Evolutionary conservation across 2,329 filamentous ascomycete species (phyloP).

Genomic region (Fonsecaea pedrosoi): DNA sequence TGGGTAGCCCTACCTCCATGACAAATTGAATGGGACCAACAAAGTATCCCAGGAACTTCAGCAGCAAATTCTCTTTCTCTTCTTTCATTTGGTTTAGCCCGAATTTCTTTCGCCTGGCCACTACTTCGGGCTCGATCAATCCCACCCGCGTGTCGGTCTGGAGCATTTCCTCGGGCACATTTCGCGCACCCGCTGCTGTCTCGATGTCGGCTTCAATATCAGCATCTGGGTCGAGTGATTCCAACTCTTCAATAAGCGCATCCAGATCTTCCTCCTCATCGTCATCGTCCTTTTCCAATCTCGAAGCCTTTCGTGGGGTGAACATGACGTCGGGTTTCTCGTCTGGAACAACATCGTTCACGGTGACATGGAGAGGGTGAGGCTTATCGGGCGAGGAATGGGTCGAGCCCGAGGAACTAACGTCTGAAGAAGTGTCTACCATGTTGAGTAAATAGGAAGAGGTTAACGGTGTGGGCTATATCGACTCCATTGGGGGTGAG

Average conservation of each 20-base stretch:
- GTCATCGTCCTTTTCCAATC: conserved; percentile 61
- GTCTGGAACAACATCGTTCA: conserved; percentile 14
- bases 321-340: conserved; percentile 27
- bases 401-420: conserved; percentile 30
- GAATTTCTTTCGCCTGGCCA: conserved; percentile 69
- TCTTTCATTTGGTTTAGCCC: conserved; percentile 91
- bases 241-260: conserved; percentile 83
- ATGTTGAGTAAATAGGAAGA: conserved; percentile 30
- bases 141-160: conserved; percentile 76
- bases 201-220: conserved; percentile 67
- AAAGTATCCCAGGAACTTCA: conserved; percentile 85
- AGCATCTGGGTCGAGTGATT: conserved; percentile 74
- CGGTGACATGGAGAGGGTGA: conserved; percentile 23
- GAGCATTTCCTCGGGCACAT: conserved; percentile 75
- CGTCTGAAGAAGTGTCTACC: conserved; percentile 33
- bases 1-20: conserved; percentile 73
- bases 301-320: conserved; percentile 20
- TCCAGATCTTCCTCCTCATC: conserved; percentile 86
- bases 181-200: conserved; percentile 60
- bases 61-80: conserved; percentile 81
- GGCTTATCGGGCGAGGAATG: conserved; percentile 23
- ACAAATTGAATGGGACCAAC: conserved; percentile 91
- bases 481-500: conserved; percentile 26
- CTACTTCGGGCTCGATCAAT: conserved; percentile 74
- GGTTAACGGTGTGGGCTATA: conserved; percentile 26